A percentile compares a stretch with the other conserved stretches of the same genome.
Evolutionary conservation across 257 asterid species (phyloP).

Genomic region (Perilla frutescens): DNA sequence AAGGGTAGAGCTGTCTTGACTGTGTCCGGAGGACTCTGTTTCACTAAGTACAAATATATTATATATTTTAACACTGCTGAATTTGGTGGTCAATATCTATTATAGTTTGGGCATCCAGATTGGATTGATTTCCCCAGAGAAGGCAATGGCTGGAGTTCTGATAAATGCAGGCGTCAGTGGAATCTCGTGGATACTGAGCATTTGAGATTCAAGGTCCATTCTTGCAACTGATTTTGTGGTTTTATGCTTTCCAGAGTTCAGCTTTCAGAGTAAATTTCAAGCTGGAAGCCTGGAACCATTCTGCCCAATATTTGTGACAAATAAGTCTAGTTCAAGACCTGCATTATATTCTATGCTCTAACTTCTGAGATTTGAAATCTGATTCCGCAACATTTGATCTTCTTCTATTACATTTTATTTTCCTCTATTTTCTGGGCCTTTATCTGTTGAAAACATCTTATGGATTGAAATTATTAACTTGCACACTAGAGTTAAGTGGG

Average conservation of each 20-base stretch:
- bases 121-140: constrained; percentile 99
- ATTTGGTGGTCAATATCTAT: constrained; percentile 30
- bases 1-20: constrained; percentile 10
- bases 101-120: constrained; percentile 97
- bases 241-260: constrained; percentile 27
- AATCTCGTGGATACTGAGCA: constrained; percentile 80
- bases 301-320: constrained; percentile 7
- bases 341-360: constrained; percentile 4
- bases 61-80: constrained; percentile 20
- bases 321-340: constrained; percentile 18
- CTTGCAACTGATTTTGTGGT: constrained; percentile 6
- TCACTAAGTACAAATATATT: neutral
- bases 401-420: constrained; percentile 18
- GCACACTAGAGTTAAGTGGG: constrained; percentile 9
- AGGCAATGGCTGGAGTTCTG: constrained; percentile 92
- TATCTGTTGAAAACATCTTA: constrained; percentile 11
- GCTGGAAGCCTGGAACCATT: constrained; percentile 27
- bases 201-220: constrained; percentile 87
- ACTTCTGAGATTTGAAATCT: constrained; percentile 19
- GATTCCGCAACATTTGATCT: constrained; percentile 1
- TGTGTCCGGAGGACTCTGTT: constrained; percentile 17
- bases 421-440: neutral
- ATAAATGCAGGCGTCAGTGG: constrained; percentile 97
- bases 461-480: constrained; percentile 20
- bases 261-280: constrained; percentile 13